These are phyloP conservation scores for Zoysia matrella DNA, from an alignment of 202 grass and related monocot genomes.

Conservation along the genomic window DNA sequence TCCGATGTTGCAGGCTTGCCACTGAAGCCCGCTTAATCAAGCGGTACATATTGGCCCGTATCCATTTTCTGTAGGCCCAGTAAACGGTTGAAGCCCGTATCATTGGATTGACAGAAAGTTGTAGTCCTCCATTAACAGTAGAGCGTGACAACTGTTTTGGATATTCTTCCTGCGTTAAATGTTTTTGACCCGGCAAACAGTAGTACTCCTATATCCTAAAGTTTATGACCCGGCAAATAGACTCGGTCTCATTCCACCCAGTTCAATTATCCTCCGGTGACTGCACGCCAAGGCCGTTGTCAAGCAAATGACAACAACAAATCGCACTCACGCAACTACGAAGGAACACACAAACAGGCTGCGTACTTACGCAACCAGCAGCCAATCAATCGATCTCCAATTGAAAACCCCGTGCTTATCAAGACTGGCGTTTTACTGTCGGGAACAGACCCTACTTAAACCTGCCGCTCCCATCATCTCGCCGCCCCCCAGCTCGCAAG, in stretches of 20 bases:
- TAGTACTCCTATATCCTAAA: background rate
- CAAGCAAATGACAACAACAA: background rate
- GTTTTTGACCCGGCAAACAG: too few relatives aligned
- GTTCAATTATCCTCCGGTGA: background rate
- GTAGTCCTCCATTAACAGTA: too few relatives aligned
- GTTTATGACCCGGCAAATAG: background rate
- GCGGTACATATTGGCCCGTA: too few relatives aligned
- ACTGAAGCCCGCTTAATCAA: too few relatives aligned
- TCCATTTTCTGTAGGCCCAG: too few relatives aligned
- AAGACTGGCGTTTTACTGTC: slow-evolving; percentile 61
- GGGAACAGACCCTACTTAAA: slow-evolving; percentile 28
- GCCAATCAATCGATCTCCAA: background rate
- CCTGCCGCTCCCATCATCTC: slow-evolving; percentile 30
- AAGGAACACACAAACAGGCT: too few relatives aligned
- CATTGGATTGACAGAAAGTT: too few relatives aligned
- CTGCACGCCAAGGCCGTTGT: slow-evolving; percentile 8
- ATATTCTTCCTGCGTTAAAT: too few relatives aligned
- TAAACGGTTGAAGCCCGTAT: too few relatives aligned
- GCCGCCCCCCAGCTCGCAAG: slow-evolving; percentile 26
- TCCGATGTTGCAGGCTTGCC: too few relatives aligned
- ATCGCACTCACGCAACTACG: too few relatives aligned
- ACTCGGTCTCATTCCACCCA: background rate
- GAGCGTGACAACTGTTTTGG: too few relatives aligned
- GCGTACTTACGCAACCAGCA: background rate
- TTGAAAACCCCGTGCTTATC: slow-evolving; percentile 30